phyloP scores from a whole-genome alignment of 2,329 filamentous ascomycete species.

The Neonectria sp. region DNA sequence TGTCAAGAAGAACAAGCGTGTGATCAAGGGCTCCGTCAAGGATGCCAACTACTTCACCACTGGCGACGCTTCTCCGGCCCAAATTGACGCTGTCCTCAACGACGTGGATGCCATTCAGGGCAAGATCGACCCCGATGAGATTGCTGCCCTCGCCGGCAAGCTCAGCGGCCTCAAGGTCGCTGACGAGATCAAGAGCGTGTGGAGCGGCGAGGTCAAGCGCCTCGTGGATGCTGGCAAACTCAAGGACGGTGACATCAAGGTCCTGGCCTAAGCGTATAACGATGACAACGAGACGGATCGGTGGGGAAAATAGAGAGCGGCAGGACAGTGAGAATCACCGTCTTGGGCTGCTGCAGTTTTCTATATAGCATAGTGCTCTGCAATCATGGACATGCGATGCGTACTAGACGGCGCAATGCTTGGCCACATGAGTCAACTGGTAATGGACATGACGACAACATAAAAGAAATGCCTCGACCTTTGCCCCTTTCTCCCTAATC shows the following conservation, averaged over 20 bases:
- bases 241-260: conserved; percentile 86
- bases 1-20: conserved; percentile 99
- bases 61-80: conserved; percentile 79
- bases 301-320: conserved; percentile 36
- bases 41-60: conserved; percentile 97
- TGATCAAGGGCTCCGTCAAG: conserved; percentile 93
- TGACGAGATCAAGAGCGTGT: conserved; percentile 88
- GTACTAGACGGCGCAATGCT: conserved; percentile 14
- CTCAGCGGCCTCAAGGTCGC: conserved; percentile 85
- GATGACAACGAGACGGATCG: conserved; percentile 39
- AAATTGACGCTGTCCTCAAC: conserved; percentile 86
- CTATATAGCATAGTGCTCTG: conserved; percentile 19
- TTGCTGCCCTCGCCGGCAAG: conserved; percentile 86
- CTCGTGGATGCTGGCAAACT: conserved; percentile 88
- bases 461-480: not conserved
- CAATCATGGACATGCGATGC: conserved; percentile 19
- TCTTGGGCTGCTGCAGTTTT: conserved; percentile 12
- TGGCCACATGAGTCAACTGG: conserved; percentile 16
- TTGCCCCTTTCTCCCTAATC: not conserved
- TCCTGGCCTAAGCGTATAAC: conserved; percentile 58
- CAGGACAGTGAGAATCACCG: conserved; percentile 18
- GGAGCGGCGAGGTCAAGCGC: conserved; percentile 82
- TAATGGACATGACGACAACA: conserved; percentile 21
- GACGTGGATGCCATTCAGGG: conserved; percentile 90
- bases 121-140: conserved; percentile 93